These are phyloP conservation scores for Phytophthora quininea DNA, from an alignment of 352 stramenopile genomes.

Conservation along the genomic window DNA sequence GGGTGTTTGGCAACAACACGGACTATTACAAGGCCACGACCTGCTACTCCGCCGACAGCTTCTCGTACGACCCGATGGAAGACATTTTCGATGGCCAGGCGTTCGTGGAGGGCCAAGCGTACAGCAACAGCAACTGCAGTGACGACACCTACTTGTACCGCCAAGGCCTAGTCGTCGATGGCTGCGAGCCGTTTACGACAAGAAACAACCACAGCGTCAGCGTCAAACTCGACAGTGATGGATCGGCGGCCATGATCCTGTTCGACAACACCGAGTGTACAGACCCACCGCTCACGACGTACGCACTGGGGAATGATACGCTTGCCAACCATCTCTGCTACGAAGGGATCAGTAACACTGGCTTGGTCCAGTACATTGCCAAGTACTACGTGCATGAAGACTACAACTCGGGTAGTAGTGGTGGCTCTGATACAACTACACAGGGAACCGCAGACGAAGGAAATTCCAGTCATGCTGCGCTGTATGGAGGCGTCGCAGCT, in stretches of 20 bases:
- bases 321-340: slow-evolving; percentile 24
- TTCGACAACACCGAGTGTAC: slow-evolving; percentile 25
- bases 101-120: slow-evolving; percentile 26
- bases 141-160: slow-evolving; percentile 21
- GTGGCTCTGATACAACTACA: background rate
- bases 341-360: slow-evolving; percentile 27
- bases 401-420: slow-evolving; percentile 14
- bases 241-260: slow-evolving; percentile 19
- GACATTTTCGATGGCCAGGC: slow-evolving; percentile 19
- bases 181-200: slow-evolving; percentile 23
- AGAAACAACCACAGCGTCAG: slow-evolving; percentile 23
- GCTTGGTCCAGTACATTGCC: slow-evolving; percentile 18
- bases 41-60: slow-evolving; percentile 24
- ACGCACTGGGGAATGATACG: slow-evolving; percentile 18
- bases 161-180: slow-evolving; percentile 18
- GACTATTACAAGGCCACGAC: slow-evolving; percentile 19
- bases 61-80: slow-evolving; percentile 26
- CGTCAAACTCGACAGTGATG: slow-evolving; percentile 15
- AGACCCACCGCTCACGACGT: slow-evolving; percentile 17
- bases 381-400: slow-evolving; percentile 22
- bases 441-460: background rate
- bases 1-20: slow-evolving; percentile 16
- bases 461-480: slow-evolving; percentile 6
- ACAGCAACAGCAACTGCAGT: slow-evolving; percentile 22
- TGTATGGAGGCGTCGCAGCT: slow-evolving; percentile 7